These are phyloP conservation scores for Scorias spongiosa DNA, from an alignment of 2,329 filamentous ascomycete genomes.

Conservation along the genomic window DNA sequence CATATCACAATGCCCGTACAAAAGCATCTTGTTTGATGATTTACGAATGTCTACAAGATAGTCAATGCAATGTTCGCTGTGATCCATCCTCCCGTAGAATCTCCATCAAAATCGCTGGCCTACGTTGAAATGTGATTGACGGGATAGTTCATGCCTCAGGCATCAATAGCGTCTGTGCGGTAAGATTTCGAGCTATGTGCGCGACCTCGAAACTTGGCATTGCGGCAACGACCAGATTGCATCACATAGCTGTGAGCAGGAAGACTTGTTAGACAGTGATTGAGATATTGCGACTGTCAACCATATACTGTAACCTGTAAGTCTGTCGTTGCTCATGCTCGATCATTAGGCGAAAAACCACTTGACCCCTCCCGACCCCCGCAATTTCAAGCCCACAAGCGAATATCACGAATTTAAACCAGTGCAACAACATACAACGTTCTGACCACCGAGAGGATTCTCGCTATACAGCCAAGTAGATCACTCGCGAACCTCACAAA, in stretches of 20 bases:
- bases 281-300: slow-evolving; percentile 1
- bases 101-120: too few species aligned
- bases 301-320: slow-evolving; percentile 8
- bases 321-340: slow-evolving; percentile 1
- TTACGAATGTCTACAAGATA: too few species aligned
- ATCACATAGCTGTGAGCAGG: slow-evolving; percentile 3
- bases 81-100: too few species aligned
- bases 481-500: slow-evolving; percentile 15
- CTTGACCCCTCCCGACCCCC: too few species aligned
- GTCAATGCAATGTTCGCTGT: too few species aligned
- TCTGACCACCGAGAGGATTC: too few species aligned
- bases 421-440: neutral
- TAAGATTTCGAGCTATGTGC: neutral
- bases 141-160: neutral
- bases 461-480: too few species aligned
- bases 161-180: neutral
- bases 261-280: slow-evolving; percentile 6
- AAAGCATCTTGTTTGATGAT: too few species aligned
- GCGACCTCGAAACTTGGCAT: neutral
- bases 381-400: too few species aligned
- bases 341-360: neutral
- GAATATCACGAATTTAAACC: neutral
- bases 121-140: too few species aligned
- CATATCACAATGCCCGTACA: too few species aligned
- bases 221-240: neutral